A percentile compares a stretch with the other conserved stretches of the same genome.
phyloP scores from a whole-genome alignment of 305 asterid genomes.

The Fraxinus baroniana region DNA sequence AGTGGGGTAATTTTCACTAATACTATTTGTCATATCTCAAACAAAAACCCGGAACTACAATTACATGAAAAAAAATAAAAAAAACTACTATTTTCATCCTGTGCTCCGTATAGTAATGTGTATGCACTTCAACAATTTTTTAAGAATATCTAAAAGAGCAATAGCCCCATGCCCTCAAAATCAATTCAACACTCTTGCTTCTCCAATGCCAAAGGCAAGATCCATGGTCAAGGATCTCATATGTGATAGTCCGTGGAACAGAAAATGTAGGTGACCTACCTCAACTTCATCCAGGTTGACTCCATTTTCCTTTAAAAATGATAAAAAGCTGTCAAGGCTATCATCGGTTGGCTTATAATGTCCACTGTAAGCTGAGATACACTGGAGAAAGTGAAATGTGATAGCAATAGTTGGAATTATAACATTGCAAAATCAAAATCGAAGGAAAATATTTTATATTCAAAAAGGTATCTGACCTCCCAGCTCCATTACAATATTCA shows the following conservation, averaged over 20 bases:
- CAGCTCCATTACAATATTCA: neutral
- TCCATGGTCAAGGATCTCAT: conserved; percentile 6
- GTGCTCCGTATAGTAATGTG: neutral
- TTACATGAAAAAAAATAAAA: neutral
- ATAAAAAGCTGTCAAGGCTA: conserved; percentile 56
- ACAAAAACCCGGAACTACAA: neutral
- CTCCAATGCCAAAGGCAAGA: conserved; percentile 7
- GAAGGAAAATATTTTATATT: neutral
- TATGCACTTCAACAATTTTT: neutral
- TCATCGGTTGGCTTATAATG: conserved; percentile 92
- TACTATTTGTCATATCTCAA: neutral
- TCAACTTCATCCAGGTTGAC: conserved; percentile 58
- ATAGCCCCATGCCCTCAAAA: neutral
- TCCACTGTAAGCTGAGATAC: conserved; percentile 77
- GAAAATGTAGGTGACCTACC: conserved; percentile 38
- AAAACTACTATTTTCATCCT: neutral
- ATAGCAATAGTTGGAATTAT: conserved; percentile 14
- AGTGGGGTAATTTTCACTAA: neutral
- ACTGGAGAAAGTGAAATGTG: conserved; percentile 26
- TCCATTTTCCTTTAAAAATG: conserved; percentile 66
- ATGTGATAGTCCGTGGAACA: neutral
- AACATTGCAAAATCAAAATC: conserved; percentile 2
- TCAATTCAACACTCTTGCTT: neutral
- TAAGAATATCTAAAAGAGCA: neutral
- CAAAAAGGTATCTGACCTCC: neutral